phyloP scores from a whole-genome alignment of 768 basidiomycete genomes.

The Mycena filopes region DNA sequence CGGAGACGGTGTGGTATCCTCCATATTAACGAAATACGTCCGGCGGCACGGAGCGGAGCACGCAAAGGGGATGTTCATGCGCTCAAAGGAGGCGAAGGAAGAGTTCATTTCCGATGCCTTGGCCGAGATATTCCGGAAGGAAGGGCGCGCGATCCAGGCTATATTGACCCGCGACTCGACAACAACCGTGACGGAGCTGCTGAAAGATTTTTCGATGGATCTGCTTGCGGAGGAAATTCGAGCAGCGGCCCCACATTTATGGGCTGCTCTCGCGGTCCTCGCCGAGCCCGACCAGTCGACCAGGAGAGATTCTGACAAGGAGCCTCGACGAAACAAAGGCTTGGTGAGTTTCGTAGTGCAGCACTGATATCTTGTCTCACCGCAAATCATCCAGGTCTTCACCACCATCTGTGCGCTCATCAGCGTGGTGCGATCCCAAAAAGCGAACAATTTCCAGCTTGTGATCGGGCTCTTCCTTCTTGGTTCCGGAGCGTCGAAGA shows the following conservation, averaged over 20 bases:
- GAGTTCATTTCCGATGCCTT: not conserved
- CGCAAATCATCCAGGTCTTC: constrained; percentile 15
- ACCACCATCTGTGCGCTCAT: constrained; percentile 31
- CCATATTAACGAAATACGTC: not conserved
- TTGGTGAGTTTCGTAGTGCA: not conserved
- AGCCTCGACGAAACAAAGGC: not conserved
- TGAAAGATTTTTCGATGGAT: constrained; percentile 19
- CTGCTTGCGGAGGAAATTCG: constrained; percentile 1
- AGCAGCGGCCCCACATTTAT: constrained; percentile 13
- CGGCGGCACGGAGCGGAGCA: constrained; percentile 2
- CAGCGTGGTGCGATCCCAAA: constrained; percentile 19
- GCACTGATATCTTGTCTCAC: not conserved
- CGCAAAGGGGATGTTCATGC: constrained; percentile 15
- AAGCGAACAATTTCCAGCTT: constrained; percentile 30
- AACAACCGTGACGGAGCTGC: not conserved
- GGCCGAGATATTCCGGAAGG: constrained; percentile 8
- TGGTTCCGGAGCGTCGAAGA: too few species aligned
- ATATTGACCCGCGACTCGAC: constrained; percentile 14
- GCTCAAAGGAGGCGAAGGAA: constrained; percentile 1
- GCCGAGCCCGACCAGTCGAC: constrained; percentile 1
- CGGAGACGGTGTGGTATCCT: constrained; percentile 8
- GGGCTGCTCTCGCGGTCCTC: constrained; percentile 2
- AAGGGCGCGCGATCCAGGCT: constrained; percentile 20
- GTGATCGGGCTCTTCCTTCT: constrained; percentile 30
- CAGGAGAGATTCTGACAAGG: not conserved